These are phyloP conservation scores for Rubroboletus pulcherrimus DNA, from an alignment of 768 basidiomycete genomes.

Conservation along the genomic window DNA sequence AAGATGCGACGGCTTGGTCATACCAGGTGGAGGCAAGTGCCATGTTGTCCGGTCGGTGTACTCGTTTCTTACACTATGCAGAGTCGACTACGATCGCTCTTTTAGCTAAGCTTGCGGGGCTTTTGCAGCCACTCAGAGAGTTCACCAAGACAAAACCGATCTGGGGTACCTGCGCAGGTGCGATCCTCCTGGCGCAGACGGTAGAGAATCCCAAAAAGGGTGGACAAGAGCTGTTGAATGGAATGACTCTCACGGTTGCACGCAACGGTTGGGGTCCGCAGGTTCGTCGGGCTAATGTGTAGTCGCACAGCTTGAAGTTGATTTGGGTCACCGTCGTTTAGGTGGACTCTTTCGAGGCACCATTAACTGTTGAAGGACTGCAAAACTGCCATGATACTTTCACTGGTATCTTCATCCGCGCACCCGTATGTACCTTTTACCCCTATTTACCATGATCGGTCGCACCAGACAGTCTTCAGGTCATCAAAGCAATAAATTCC, in stretches of 20 bases:
- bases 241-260: slow-evolving; percentile 72
- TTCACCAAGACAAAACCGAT: slow-evolving; percentile 74
- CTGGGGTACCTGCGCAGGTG: slow-evolving; percentile 97
- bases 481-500: slow-evolving; percentile 52
- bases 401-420: slow-evolving; percentile 89
- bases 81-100: slow-evolving; percentile 93
- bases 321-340: slow-evolving; percentile 27
- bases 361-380: slow-evolving; percentile 61
- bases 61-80: slow-evolving; percentile 23
- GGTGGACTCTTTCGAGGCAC: slow-evolving; percentile 89
- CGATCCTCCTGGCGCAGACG: slow-evolving; percentile 76
- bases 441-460: not conserved
- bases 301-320: not conserved
- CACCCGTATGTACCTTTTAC: slow-evolving; percentile 55
- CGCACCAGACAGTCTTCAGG: slow-evolving; percentile 38
- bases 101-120: slow-evolving; percentile 65
- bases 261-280: slow-evolving; percentile 95
- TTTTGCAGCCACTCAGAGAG: slow-evolving; percentile 73
- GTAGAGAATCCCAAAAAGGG: slow-evolving; percentile 79
- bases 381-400: slow-evolving; percentile 60
- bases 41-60: not conserved
- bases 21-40: slow-evolving; percentile 81
- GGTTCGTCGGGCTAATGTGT: slow-evolving; percentile 38
- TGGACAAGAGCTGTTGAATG: slow-evolving; percentile 82
- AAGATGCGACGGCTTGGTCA: slow-evolving; percentile 79